A percentile compares a stretch with the other conserved stretches of the same genome.
Conservation (phyloP, 176 grass and related monocot genomes). For the Oryza longistaminata region DNA sequence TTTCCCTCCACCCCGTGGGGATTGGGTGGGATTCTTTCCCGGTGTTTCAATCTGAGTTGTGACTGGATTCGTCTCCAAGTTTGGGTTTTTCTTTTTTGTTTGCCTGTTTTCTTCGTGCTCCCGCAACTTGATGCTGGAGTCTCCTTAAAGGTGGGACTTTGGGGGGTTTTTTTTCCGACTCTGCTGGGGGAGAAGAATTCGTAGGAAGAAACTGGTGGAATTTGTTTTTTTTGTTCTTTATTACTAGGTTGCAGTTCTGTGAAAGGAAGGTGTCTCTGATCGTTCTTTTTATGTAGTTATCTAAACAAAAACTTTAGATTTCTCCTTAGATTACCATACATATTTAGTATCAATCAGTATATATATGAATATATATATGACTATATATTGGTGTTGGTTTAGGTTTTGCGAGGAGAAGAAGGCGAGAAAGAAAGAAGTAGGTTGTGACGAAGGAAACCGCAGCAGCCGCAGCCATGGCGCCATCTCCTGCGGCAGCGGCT, state of each 20-base stretch:
- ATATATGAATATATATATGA: not conserved
- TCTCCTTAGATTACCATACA: not conserved
- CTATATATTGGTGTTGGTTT: not conserved
- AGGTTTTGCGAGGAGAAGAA: constrained; percentile 15
- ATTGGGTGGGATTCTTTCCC: not conserved
- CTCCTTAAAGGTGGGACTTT: not conserved
- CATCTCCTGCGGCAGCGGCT: constrained; percentile 31
- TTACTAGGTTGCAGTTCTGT: not conserved
- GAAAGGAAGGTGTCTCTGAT: not conserved
- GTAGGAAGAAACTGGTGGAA: not conserved
- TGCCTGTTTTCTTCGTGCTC: constrained; percentile 25
- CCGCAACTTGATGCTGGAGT: constrained; percentile 34
- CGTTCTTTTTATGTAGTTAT: not conserved
- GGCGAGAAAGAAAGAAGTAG: not conserved
- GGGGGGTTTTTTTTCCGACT: not conserved
- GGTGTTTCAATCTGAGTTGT: not conserved
- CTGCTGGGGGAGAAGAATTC: not conserved
- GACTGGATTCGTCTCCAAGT: not conserved
- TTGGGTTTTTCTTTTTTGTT: not conserved
- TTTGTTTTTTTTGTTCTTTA: not conserved
- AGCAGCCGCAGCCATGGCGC: constrained; percentile 31
- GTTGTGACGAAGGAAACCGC: not conserved
- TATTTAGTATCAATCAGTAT: not conserved
- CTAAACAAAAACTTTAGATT: not conserved
- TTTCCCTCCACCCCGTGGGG: not conserved